Percentiles rank a stretch among this genome's conserved stretches.
Evolutionary conservation across 306 rosid species (phyloP).

Genomic region (Citrullus colocynthis): DNA sequence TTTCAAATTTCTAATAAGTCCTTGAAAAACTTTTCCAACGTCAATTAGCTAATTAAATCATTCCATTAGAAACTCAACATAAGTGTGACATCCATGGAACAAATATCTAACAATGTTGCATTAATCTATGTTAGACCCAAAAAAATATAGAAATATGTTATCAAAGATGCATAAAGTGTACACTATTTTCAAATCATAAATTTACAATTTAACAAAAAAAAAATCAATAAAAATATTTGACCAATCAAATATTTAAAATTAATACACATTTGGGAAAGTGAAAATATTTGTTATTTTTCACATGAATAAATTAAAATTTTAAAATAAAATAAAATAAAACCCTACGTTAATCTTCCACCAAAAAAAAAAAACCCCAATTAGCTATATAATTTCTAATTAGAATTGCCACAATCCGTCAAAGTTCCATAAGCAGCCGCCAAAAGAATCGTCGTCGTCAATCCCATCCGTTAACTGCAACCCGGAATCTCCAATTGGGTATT

Average conservation of each 20-base stretch:
- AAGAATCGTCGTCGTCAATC: neutral
- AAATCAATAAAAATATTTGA: neutral
- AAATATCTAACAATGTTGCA: too few relatives aligned
- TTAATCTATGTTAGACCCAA: too few relatives aligned
- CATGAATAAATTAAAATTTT: neutral
- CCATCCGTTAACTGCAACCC: neutral
- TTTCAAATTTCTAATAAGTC: too few relatives aligned
- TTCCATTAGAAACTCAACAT: too few relatives aligned
- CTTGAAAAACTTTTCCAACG: too few relatives aligned
- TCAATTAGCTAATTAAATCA: too few relatives aligned
- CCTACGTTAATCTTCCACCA: too few relatives aligned
- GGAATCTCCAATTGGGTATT: neutral
- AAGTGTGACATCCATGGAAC: too few relatives aligned
- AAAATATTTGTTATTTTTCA: neutral
- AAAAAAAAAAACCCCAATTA: neutral
- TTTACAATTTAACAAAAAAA: neutral
- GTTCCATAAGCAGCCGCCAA: neutral
- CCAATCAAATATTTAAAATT: neutral
- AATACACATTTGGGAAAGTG: neutral
- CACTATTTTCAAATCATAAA: neutral
- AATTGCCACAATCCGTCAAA: constrained; percentile 5
- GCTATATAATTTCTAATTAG: neutral
- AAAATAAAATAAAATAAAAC: neutral
- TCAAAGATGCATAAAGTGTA: too few relatives aligned
- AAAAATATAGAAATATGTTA: too few relatives aligned